A percentile compares a stretch with the other conserved stretches of the same genome.
Conservation (phyloP, 495 filamentous ascomycete species). For the Tetracladium marchalianum region DNA sequence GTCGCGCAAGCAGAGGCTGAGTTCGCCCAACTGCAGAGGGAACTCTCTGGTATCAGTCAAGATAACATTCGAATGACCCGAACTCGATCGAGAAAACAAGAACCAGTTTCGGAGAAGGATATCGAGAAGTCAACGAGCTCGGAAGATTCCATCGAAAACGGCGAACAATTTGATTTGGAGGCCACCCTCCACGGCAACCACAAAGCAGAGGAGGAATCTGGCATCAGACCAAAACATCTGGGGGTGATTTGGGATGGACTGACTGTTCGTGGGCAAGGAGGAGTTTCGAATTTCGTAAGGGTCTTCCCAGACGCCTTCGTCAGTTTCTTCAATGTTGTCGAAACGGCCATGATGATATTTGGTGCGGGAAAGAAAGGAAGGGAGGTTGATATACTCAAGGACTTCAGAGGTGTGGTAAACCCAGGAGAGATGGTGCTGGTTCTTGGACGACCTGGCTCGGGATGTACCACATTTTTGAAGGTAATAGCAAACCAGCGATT, state of each 20-base stretch:
- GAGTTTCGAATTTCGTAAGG: conserved; percentile 64
- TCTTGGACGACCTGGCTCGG: conserved; percentile 59
- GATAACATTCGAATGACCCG: conserved; percentile 37
- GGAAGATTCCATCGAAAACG: conserved; percentile 36
- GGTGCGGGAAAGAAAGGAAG: conserved; percentile 18
- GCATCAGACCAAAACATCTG: conserved; percentile 70
- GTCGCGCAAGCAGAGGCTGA: conserved; percentile 66
- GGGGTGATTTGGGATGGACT: conserved; percentile 73
- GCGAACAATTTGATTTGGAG: conserved; percentile 61
- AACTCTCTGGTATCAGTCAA: conserved; percentile 58
- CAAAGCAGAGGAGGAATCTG: conserved; percentile 59
- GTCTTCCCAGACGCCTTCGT: conserved; percentile 78
- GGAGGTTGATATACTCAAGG: conserved; percentile 45
- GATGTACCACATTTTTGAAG: conserved; percentile 66
- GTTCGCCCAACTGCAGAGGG: conserved; percentile 63
- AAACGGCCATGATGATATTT: conserved; percentile 45
- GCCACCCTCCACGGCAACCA: conserved; percentile 55
- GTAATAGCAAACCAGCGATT: conserved; percentile 55
- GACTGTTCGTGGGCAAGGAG: conserved; percentile 69
- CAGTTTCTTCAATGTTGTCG: conserved; percentile 63
- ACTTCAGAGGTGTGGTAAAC: conserved; percentile 44
- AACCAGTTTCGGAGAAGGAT: conserved; percentile 23
- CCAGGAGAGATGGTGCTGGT: conserved; percentile 51
- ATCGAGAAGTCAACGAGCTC: conserved; percentile 37
- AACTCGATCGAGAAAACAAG: conserved; percentile 21